phyloP scores from a whole-genome alignment of 768 basidiomycete genomes.

The Coprinopsis cinerea region DNA sequence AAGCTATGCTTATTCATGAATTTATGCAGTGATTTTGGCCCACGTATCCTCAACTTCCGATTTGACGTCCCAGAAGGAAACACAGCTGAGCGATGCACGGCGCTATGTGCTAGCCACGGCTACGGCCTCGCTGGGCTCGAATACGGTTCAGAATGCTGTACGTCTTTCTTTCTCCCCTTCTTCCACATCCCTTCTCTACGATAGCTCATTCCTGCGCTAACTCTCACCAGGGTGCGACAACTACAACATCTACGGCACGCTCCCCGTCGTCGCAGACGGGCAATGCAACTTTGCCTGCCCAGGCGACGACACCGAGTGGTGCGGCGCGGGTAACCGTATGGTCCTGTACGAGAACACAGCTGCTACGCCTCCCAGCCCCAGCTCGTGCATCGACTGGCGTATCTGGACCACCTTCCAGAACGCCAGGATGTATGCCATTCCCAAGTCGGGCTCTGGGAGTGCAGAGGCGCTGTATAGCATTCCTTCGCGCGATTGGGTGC shows the following conservation, averaged over 20 bases:
- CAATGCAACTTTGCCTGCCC: slow-evolving; percentile 38
- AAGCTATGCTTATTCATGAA: background rate
- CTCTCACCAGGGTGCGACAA: slow-evolving; percentile 16
- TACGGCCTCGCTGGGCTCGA: slow-evolving; percentile 12
- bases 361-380: slow-evolving; percentile 15
- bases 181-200: background rate
- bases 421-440: slow-evolving; percentile 12
- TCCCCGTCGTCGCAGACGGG: slow-evolving; percentile 15
- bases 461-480: slow-evolving; percentile 12
- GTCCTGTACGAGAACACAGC: slow-evolving; percentile 35
- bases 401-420: slow-evolving; percentile 11
- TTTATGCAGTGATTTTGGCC: background rate
- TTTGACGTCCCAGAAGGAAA: slow-evolving; percentile 11
- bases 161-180: background rate
- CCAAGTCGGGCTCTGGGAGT: slow-evolving; percentile 10
- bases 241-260: slow-evolving; percentile 13
- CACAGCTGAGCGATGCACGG: slow-evolving; percentile 13
- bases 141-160: slow-evolving; percentile 14
- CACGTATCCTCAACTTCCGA: slow-evolving; percentile 11
- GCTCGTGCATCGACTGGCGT: slow-evolving; percentile 14
- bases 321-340: slow-evolving; percentile 40
- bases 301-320: slow-evolving; percentile 37
- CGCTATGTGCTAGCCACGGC: slow-evolving; percentile 18
- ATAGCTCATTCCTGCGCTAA: background rate
- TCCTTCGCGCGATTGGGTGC: too few relatives aligned